These are phyloP conservation scores for Stipa capillata DNA, from an alignment of 176 grass and related monocot species.

Conservation along the genomic window DNA sequence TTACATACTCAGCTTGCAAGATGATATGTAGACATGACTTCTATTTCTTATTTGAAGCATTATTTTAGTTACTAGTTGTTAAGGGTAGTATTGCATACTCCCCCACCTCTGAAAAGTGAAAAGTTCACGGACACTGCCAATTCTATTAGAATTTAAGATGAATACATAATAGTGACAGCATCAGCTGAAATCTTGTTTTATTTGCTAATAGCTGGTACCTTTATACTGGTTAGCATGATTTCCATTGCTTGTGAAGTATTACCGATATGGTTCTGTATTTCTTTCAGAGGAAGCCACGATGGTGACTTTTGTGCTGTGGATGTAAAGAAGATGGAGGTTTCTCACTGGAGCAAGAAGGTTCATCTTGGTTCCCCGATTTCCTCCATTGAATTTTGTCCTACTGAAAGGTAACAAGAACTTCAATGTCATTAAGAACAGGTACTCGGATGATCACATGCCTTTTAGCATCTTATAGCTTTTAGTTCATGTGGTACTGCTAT, in stretches of 20 bases:
- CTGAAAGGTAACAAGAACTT: conserved; percentile 69
- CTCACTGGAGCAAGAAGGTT: conserved; percentile 85
- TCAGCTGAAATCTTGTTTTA: not conserved
- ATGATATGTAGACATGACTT: not conserved
- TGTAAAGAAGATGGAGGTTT: conserved; percentile 86
- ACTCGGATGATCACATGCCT: not conserved
- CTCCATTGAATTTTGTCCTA: conserved; percentile 82
- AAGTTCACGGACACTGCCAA: not conserved
- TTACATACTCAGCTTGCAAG: not conserved
- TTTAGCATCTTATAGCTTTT: not conserved
- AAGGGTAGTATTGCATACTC: not conserved
- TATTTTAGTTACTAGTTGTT: not conserved
- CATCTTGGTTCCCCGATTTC: conserved; percentile 64
- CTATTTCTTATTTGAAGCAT: not conserved
- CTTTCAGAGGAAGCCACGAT: conserved; percentile 66
- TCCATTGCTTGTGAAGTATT: not conserved
- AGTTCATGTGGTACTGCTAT: not conserved
- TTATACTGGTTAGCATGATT: not conserved
- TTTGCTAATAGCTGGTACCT: not conserved
- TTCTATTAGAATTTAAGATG: not conserved
- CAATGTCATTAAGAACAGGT: not conserved
- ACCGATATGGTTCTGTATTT: conserved; percentile 2
- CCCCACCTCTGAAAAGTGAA: no score
- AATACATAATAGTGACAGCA: not conserved
- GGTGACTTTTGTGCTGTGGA: conserved; percentile 84